Evolutionary conservation across 805 yeast genomes (phyloP), one percentile per base, ranked within the genome.

Genomic region (Ogataea angusta): DNA sequence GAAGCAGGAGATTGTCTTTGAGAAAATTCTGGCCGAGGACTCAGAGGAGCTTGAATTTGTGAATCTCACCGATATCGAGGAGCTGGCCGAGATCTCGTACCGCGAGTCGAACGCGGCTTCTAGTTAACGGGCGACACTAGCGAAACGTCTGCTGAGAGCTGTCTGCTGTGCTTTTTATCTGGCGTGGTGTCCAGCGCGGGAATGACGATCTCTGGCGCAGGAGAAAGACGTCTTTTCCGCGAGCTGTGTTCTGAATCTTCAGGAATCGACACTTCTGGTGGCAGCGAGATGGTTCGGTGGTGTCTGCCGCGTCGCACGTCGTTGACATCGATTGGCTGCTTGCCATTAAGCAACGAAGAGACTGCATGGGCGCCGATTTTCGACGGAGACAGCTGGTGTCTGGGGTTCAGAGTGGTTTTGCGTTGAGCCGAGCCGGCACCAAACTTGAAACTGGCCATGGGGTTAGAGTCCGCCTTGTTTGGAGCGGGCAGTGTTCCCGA

Each of bases 351-450:
- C 37, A 56, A 54, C 10, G 60, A 66, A 0, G 86, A 82, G 1
- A 82, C 85, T 1, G 88, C 87, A 16, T 72, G 75, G 1, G 88
- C 88, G 1, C 90, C 90, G 9, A 81, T 70, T 50, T 78, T 79
- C 1, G 87, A 84, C 18, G 57, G 54, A 24, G 49, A 49, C n/a
- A 47, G 50, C 30, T 42, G 63, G 50, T 31, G 61, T 40, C 37
- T 43, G 10, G 51, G 48, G 26, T 42, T 40, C 22, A 46, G 34
- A 14, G 49, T 39, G 6, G 52, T 37, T 33, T 43, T 50, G 26
- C 51, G 40, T 13, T 38, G 28, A 22, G 49, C 34, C 15, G 49
- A 24, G 12, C 60, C 59, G 0, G 59, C 43, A 6, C 68, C 68
- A 46, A 64, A 64, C 37, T 44, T 56, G 43, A 56, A 64, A 7